A percentile compares a stretch with the other conserved stretches of the same genome.
Conservation (phyloP, 257 asterid genomes). For the Capsicum baccatum region DNA sequence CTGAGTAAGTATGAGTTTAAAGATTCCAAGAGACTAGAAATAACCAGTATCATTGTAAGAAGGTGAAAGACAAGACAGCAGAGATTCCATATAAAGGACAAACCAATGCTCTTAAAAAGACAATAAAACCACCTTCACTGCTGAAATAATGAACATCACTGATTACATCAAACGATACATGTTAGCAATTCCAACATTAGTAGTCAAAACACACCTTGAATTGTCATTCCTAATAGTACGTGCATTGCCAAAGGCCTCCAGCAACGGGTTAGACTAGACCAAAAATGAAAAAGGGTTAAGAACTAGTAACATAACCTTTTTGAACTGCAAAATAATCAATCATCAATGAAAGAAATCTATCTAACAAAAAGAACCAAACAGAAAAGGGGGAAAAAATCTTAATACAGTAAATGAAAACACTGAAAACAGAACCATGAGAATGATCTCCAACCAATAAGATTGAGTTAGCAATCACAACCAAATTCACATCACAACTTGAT, state of each 20-base stretch:
- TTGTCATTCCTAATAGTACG: slow-evolving; percentile 95
- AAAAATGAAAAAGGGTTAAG: slow-evolving; percentile 19
- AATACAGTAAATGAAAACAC: neutral
- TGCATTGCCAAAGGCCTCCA: slow-evolving; percentile 99
- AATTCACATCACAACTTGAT: neutral
- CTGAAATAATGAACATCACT: neutral
- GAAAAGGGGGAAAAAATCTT: no score
- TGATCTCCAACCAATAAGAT: slow-evolving; percentile 4
- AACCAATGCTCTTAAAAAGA: neutral
- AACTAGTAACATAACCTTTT: neutral
- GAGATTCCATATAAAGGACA: slow-evolving; percentile 23
- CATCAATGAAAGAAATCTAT: slow-evolving; percentile 3
- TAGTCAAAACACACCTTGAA: slow-evolving; percentile 68
- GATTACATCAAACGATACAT: neutral
- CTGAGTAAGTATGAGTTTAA: neutral
- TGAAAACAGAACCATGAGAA: neutral
- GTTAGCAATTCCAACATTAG: slow-evolving; percentile 27
- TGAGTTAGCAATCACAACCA: neutral
- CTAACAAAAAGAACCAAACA: neutral
- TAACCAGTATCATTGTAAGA: neutral
- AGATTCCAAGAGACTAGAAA: neutral
- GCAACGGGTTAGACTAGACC: slow-evolving; percentile 88
- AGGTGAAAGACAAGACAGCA: slow-evolving; percentile 13
- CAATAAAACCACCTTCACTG: neutral
- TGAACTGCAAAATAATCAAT: neutral